Base-by-base conservation (phyloP, 75 land plant genomes). In the Larix kaempferi region DNA sequence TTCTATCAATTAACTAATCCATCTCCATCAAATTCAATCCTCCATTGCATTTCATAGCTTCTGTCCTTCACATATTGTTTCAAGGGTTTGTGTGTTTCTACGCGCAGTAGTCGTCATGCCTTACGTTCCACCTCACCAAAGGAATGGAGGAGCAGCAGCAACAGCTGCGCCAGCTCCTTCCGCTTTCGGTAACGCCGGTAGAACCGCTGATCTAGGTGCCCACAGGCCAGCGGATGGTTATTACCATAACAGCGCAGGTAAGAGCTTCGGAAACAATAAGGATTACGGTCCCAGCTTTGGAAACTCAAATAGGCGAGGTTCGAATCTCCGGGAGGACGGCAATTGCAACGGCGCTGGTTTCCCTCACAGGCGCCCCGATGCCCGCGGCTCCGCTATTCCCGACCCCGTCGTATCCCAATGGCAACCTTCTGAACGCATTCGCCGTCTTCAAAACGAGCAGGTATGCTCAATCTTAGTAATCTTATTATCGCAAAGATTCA, bases 381-480 rank as follows among this genome's bases (percentile, higher is more conserved):
- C 57, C n/a, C 81, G 56, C 56, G 73, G 71, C 64, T 74, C 59
- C 39, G 37, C 80, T 49, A 22, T 73, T 16, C 85, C 85, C 26
- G 91, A 89, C 4, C 78, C 87, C 10, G 84, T 89, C 56, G 84
- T 86, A 83, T 66, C 80, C 13, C 19, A 71, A 0, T 91, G 92
- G 92, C 87, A 83, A 73, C 94, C 94, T 15, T 91, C 94, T 67
- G 92, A 91, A 21, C 88, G 94, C 55, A 85, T 91, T 33, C 78
- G 77, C 39, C 78, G 84, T 37, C 76, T 91, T 41, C 81, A 80
- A 39, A 78, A 77, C 16, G 85, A 89, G 39, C 94, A 91, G 90
- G 91, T 89, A 35, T 52, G 57, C n/a, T 10, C 21, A 41, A 10
- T 41, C 22, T 59, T 26, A 29, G 4, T 66, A 33, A 56, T 58